Conservation (phyloP, 176 grass and related monocot species). For the Carex littledalei region DNA sequence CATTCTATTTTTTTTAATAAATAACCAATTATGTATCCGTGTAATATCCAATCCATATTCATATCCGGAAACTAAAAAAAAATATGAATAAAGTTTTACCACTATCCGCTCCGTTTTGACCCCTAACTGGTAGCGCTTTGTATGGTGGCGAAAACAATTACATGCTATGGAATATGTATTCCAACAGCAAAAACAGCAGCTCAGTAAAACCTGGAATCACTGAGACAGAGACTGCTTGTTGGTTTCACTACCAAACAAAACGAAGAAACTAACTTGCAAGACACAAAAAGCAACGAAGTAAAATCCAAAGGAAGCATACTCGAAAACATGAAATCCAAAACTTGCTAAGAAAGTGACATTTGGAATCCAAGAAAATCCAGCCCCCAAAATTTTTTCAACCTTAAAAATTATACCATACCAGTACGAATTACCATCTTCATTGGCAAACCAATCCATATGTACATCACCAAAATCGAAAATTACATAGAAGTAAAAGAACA, state of each 20-base stretch:
- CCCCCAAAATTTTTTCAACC: background rate
- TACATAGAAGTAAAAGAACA: slow-evolving; percentile 12
- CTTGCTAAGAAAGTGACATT: background rate
- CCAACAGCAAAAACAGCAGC: background rate
- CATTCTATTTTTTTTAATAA: too few species aligned
- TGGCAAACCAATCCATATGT: slow-evolving; percentile 12
- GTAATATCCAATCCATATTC: too few species aligned
- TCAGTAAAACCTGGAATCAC: background rate
- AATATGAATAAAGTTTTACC: too few species aligned
- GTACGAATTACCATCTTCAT: slow-evolving; percentile 13
- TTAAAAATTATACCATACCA: slow-evolving; percentile 20
- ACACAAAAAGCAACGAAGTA: slow-evolving; percentile 12
- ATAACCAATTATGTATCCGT: too few species aligned
- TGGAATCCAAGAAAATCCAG: slow-evolving; percentile 21
- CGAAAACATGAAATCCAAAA: slow-evolving; percentile 12
- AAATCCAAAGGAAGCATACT: slow-evolving; percentile 17
- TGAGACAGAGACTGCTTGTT: background rate
- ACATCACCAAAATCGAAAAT: slow-evolving; percentile 25
- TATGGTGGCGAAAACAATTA: background rate
- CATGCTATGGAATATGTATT: background rate
- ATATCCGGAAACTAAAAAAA: too few species aligned
- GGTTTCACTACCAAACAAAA: slow-evolving; percentile 17
- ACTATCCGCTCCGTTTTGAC: too few species aligned
- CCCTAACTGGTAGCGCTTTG: background rate
- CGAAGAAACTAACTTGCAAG: slow-evolving; percentile 6